Base-by-base conservation (phyloP, 1,284 basidiomycete genomes). In the Trichosporon faecale region DNA sequence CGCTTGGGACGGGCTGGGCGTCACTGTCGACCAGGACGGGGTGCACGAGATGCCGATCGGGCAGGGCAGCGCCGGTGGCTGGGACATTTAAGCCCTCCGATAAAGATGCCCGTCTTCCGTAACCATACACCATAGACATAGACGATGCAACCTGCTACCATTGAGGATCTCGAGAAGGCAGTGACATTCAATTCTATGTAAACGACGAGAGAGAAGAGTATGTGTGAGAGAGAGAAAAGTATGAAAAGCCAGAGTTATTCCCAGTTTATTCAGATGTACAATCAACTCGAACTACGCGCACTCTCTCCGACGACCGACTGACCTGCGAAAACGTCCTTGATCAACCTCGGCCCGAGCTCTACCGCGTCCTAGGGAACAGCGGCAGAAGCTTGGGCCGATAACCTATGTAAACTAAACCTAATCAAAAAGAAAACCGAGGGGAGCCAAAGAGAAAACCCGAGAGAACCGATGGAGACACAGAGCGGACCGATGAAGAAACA, bases 1-100 rank as follows among this genome's bases (percentile, higher is more conserved):
- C 0, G 80, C 78, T 27, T 83, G 74, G 72, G 81, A 83, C 69
- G 80, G 81, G n/a, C 67, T 80, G 65, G 76, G 73, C 2, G 29
- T 80, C 18, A 70, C 78, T 37, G 69, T 78, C 6, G 69, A 49
- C 5, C 31, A 57, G 6, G 55, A 67, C 3, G 66, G 67, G 9
- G 35, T 66, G 14, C 46, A 21, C 16, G 71, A 70, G 67, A 64
- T 74, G 55, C 70, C 72, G 0, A 16, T 66, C n/a, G 69, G 69
- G 6, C 33, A 64, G 61, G 69, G 69, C 5, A 66, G 65, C 14
- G 66, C 69, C n/a, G 69, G 69, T 8, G 69, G 69, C n/a, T 70
- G 69, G 69, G 66, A 44, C 16, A 27, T 67, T 14, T 67, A 21
- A 46, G 21, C 33, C 3, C 3, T 14, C 35, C 35, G 11, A 4